Base-by-base conservation (phyloP, 495 filamentous ascomycete genomes). In the Alectoria sarmentosa region DNA sequence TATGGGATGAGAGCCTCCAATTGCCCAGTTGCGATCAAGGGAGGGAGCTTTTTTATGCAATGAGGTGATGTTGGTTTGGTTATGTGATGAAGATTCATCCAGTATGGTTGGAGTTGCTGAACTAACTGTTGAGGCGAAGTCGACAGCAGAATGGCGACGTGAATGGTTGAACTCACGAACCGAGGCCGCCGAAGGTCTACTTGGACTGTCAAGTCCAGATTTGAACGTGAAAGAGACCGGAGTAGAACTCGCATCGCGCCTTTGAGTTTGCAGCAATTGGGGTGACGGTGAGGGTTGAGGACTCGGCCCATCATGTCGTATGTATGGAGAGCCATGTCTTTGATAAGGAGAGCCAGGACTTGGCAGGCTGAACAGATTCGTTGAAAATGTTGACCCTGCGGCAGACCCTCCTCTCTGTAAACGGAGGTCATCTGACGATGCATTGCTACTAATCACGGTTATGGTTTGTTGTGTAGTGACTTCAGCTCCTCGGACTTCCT, bases 1-100 rank as follows among this genome's bases (percentile, higher is more conserved):
- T 15, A 69, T 62, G 41, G 71, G 72, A n/a, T 62, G 55, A 30
- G 73, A 80, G 66, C 75, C 75, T 30, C 88, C 86, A 75, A 93
- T 86, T 28, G 90, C 91, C 94, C 95, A 99, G 63, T 87, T 87
- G 30, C 86, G 81, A 73, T 98, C 95, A 69, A 98, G 90, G 2
- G 94, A 98, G 1, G 88, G 84, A 66, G 90, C 86, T 72, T 92
- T 94, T 71, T 86, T 87, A 69, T 96, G 91, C 0, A 75, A 67
- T 23, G 76, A 69, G 39, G 66, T 64, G 19, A 73, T 72, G 59
- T 72, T 60, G 34, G 21, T 62, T 55, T 37, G 73, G 60, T 52
- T 64, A 58, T 60, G 63, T 23, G 67, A 48, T 37, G 57, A 41
- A 55, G 57, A 13, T 44, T 54, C 39, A 26, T 67, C 61, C 54